Conservation (phyloP, 2,329 filamentous ascomycete species). For the Aulographum hederae region DNA sequence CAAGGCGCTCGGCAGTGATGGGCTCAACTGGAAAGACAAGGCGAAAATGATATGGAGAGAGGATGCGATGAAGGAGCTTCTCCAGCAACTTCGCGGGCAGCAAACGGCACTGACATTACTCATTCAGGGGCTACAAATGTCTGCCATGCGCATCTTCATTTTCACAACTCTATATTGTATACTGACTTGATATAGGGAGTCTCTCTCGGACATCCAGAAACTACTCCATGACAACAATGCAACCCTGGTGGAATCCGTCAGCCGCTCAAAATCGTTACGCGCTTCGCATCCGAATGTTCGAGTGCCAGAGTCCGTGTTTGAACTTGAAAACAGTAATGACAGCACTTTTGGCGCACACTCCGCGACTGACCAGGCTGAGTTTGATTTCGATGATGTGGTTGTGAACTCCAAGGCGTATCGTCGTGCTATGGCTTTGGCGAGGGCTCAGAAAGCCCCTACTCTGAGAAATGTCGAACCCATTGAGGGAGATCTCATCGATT, state of each 20-base stretch:
- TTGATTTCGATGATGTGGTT: constrained; percentile 15
- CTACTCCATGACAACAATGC: constrained; percentile 13
- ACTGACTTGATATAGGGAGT: constrained; percentile 9
- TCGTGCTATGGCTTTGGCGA: constrained; percentile 14
- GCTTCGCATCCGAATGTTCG: too few species aligned
- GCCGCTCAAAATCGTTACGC: constrained; percentile 11
- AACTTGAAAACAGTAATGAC: too few species aligned
- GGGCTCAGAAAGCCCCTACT: too few species aligned
- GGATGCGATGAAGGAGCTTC: constrained; percentile 15
- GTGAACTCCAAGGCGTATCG: constrained; percentile 15
- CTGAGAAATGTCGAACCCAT: too few species aligned
- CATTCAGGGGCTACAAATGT: constrained; percentile 16
- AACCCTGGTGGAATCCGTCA: constrained; percentile 12
- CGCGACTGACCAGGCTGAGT: constrained; percentile 11
- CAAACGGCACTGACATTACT: constrained; percentile 15
- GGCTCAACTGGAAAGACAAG: constrained; percentile 9
- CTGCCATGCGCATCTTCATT: too few species aligned
- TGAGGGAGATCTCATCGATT: too few species aligned
- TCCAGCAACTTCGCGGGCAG: constrained; percentile 16
- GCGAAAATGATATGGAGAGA: constrained; percentile 15
- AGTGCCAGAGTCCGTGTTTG: too few species aligned
- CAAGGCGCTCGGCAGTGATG: constrained; percentile 10
- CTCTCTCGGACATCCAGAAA: constrained; percentile 14
- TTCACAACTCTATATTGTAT: too few species aligned
- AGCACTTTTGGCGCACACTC: too few species aligned